A percentile compares a stretch with the other conserved stretches of the same genome.
Evolutionary conservation across 495 filamentous ascomycete species (phyloP).

Genomic region (Trichocladium uniseriatum): DNA sequence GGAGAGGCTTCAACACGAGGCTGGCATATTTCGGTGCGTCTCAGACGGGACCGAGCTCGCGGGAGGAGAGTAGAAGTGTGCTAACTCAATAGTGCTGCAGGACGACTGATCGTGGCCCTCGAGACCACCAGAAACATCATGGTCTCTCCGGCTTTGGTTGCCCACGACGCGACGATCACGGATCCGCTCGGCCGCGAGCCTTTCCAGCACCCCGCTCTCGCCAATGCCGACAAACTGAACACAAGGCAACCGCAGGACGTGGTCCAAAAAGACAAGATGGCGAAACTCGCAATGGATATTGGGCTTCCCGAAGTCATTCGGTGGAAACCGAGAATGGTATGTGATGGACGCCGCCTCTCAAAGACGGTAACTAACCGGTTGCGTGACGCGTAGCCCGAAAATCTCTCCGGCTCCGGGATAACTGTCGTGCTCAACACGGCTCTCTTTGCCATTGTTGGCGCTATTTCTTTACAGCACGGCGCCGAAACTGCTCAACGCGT

Average conservation of each 20-base stretch:
- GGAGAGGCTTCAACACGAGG: slow-evolving; percentile 88
- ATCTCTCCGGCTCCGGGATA: slow-evolving; percentile 62
- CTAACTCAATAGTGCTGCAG: slow-evolving; percentile 34
- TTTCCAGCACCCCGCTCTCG: slow-evolving; percentile 63
- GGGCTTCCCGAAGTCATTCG: slow-evolving; percentile 64
- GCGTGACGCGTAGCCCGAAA: slow-evolving; percentile 47
- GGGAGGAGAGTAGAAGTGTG: slow-evolving; percentile 46
- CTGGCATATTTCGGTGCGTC: slow-evolving; percentile 77
- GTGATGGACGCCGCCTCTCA: slow-evolving; percentile 14
- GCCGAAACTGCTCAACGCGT: slow-evolving; percentile 66
- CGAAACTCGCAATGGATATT: slow-evolving; percentile 55
- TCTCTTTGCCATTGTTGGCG: slow-evolving; percentile 78
- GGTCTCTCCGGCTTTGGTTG: slow-evolving; percentile 23
- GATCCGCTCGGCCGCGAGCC: slow-evolving; percentile 51
- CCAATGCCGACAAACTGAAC: slow-evolving; percentile 60
- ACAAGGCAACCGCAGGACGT: slow-evolving; percentile 43
- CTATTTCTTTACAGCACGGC: slow-evolving; percentile 76
- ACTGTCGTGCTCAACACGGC: slow-evolving; percentile 62
- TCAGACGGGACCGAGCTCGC: background rate
- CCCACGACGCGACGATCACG: slow-evolving; percentile 15
- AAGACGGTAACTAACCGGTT: slow-evolving; percentile 6
- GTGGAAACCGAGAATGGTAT: slow-evolving; percentile 79
- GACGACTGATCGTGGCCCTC: slow-evolving; percentile 69
- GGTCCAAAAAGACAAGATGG: slow-evolving; percentile 50
- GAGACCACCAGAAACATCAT: slow-evolving; percentile 69